Evolutionary conservation across 1,139 yeast genomes (phyloP).

Genomic region (Zygosaccharomyces sapae): DNA sequence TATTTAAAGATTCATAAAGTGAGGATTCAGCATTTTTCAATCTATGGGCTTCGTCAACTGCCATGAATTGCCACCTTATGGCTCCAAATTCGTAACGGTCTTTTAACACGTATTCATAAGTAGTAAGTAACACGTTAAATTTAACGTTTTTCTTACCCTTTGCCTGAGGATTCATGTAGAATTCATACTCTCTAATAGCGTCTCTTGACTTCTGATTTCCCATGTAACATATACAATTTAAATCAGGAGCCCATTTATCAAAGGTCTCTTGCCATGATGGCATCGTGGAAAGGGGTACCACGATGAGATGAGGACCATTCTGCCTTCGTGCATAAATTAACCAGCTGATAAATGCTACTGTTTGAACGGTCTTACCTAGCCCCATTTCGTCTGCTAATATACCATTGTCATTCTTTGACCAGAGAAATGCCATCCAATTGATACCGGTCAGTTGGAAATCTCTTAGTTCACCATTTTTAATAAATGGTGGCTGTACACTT

Average conservation of each 20-base stretch:
- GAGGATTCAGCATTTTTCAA: constrained; percentile 93
- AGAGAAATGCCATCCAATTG: constrained; percentile 98
- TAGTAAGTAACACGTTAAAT: constrained; percentile 83
- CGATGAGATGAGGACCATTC: constrained; percentile 94
- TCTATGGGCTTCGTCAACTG: constrained; percentile 98
- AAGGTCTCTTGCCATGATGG: constrained; percentile 99
- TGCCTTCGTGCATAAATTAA: constrained; percentile 89
- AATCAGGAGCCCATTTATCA: constrained; percentile 96
- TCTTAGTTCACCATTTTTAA: constrained; percentile 87
- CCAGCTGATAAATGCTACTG: constrained; percentile 93
- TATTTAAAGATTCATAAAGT: constrained; percentile 77
- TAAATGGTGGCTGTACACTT: constrained; percentile 78
- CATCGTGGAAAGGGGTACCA: constrained; percentile 91
- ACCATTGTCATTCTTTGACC: constrained; percentile 98
- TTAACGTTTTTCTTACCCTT: constrained; percentile 57
- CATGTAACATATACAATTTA: constrained; percentile 85
- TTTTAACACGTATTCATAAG: constrained; percentile 91
- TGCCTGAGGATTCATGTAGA: constrained; percentile 53
- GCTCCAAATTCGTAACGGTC: constrained; percentile 77
- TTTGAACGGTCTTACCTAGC: constrained; percentile 95
- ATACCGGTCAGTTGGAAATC: constrained; percentile 97
- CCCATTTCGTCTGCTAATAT: constrained; percentile 99
- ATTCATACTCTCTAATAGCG: constrained; percentile 80
- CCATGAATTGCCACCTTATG: constrained; percentile 91
- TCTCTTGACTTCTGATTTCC: constrained; percentile 88